Evolutionary conservation across 768 basidiomycete genomes (phyloP), one percentile per base, ranked within the genome.

Genomic region (Lactarius tabidus): DNA sequence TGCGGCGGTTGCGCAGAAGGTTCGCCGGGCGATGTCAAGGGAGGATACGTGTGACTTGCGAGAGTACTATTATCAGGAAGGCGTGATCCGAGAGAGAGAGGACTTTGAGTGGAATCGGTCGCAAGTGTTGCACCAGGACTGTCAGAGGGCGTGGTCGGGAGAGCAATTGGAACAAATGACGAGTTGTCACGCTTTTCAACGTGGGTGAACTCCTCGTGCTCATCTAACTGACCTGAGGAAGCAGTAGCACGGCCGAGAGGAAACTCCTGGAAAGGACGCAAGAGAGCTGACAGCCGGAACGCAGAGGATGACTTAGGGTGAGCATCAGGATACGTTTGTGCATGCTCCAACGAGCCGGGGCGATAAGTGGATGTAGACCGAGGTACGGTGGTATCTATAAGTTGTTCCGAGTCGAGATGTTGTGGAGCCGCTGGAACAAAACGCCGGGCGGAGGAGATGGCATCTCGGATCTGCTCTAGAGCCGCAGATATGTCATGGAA

Each of bases 401-500:
- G 75, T 26, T 65, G 60, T 51, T 68, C 69, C 72, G 69, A 64
- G 75, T 14, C 77, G 72, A n/a, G 74, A 67, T 39, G 71, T 57
- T 60, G 65, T 68, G 38, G 12, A 7, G 58, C 23, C 70, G 71
- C 60, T 51, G 64, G 57, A 70, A 75, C 67, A 3, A 73, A 75
- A 43, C 84, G 84, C 70, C 85, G 79, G 20, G 77, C 75, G 62
- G 88, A 58, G 17, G 69, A 84, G 38, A 97, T 85, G 14, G 85
- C 86, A 66, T 87, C 85, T 35, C 90, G 87, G 65, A 98, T 95
- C 73, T 89, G 85, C 48, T 89, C 87, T 62, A 95, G 79, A 1
- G 93, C 91, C 39, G 74, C 80, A 8, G 88, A 80, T 41, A 93
- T 81, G 75, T 95, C 85, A 69, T 87, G 87, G 75, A 98, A 97